These are phyloP conservation scores for Striga hermonthica DNA, from an alignment of 305 asterid species.

Conservation along the genomic window DNA sequence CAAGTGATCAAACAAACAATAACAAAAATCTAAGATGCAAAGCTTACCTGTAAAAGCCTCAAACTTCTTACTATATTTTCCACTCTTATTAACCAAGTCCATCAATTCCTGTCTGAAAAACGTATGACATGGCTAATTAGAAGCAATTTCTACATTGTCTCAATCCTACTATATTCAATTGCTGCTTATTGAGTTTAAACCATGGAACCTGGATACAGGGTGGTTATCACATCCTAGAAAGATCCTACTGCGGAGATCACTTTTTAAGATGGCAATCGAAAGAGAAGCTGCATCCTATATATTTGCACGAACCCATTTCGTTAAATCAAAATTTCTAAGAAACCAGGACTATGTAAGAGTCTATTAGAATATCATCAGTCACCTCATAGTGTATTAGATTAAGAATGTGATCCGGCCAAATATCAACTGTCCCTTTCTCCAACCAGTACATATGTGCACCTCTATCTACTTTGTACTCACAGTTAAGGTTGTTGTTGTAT, in stretches of 20 bases:
- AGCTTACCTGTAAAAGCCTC: conserved; percentile 70
- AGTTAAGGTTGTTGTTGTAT: conserved; percentile 48
- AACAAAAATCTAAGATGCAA: not conserved
- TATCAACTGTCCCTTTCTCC: conserved; percentile 65
- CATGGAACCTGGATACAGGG: conserved; percentile 71
- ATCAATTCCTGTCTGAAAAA: conserved; percentile 70
- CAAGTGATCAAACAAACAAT: conserved; percentile 1
- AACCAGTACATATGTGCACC: conserved; percentile 90
- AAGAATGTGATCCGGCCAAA: conserved; percentile 89
- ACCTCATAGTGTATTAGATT: conserved; percentile 95
- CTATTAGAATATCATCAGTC: not conserved
- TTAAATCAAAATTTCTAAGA: no score
- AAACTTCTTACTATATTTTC: conserved; percentile 64
- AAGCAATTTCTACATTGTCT: not conserved
- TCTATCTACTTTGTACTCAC: conserved; percentile 68
- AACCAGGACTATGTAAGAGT: no score
- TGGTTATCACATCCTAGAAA: conserved; percentile 89
- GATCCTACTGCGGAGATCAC: conserved; percentile 54
- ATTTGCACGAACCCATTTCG: no score
- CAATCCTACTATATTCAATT: conserved; percentile 5
- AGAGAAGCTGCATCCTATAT: conserved; percentile 24
- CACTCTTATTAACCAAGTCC: conserved; percentile 74
- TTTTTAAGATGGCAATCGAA: conserved; percentile 62
- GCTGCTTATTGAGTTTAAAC: conserved; percentile 10
- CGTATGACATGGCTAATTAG: conserved; percentile 15